Conservation (phyloP, 2,329 filamentous ascomycete species). For the Cytospora leucostoma region DNA sequence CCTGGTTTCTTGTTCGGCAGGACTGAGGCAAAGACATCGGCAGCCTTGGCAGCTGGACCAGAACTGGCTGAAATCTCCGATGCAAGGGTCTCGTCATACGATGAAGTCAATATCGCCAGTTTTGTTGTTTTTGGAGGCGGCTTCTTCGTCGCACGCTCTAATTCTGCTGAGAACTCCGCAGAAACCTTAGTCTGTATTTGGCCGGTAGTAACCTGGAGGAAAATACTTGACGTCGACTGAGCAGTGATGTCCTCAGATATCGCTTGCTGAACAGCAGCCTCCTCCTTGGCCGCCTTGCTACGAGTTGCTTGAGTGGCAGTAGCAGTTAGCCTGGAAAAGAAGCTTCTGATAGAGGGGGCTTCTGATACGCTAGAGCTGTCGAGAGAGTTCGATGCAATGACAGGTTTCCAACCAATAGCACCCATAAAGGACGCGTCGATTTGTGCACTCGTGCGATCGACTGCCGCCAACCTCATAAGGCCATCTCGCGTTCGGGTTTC, state of each 20-base stretch:
- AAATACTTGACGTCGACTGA: conserved; percentile 75
- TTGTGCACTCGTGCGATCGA: conserved; percentile 84
- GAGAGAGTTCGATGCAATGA: conserved; percentile 45
- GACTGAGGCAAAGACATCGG: conserved; percentile 87
- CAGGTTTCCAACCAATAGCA: conserved; percentile 79
- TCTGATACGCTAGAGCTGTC: conserved; percentile 52
- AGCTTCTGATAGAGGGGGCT: conserved; percentile 68
- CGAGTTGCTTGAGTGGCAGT: conserved; percentile 52
- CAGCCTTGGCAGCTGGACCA: conserved; percentile 54
- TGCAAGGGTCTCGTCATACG: conserved; percentile 77
- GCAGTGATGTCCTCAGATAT: conserved; percentile 73
- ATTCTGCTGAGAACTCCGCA: conserved; percentile 73
- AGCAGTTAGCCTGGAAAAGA: conserved; percentile 77
- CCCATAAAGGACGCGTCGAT: conserved; percentile 91
- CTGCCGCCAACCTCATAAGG: conserved; percentile 80
- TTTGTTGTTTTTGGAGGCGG: conserved; percentile 86
- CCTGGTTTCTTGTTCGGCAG: conserved; percentile 79
- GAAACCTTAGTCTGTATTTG: conserved; percentile 75
- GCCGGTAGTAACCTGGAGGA: conserved; percentile 84
- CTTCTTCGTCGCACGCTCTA: conserved; percentile 96
- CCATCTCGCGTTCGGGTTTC: conserved; percentile 83
- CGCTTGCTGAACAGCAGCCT: conserved; percentile 61
- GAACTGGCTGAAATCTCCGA: conserved; percentile 57
- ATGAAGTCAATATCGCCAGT: conserved; percentile 85
- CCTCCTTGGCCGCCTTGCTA: conserved; percentile 61